Evolutionary conservation across 2,329 filamentous ascomycete genomes (phyloP).

Genomic region (Pseudophaeomoniella oleicola): DNA sequence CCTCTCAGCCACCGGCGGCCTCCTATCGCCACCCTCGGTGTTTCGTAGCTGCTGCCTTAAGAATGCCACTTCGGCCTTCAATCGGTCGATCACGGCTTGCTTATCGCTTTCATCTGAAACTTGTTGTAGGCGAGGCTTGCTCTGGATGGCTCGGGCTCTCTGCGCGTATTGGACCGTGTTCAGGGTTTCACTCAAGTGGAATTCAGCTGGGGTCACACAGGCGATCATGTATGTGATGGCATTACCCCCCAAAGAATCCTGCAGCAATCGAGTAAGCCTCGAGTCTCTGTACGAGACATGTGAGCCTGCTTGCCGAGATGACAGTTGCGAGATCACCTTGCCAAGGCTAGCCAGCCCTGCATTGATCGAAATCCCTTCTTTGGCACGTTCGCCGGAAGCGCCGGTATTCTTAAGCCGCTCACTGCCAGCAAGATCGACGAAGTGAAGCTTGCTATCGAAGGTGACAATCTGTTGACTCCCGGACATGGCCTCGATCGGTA

Average conservation of each 20-base stretch:
- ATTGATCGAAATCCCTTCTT: constrained; percentile 96
- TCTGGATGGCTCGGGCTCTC: constrained; percentile 88
- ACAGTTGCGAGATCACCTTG: constrained; percentile 96
- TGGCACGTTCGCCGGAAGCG: constrained; percentile 84
- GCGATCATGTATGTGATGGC: constrained; percentile 99
- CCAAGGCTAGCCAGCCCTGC: constrained; percentile 85
- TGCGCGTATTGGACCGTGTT: constrained; percentile 98
- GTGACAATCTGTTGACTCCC: constrained; percentile 53
- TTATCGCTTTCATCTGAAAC: constrained; percentile 81
- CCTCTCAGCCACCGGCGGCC: constrained; percentile 50
- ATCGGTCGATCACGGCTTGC: constrained; percentile 78
- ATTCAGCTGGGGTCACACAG: constrained; percentile 91
- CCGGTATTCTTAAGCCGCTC: constrained; percentile 95
- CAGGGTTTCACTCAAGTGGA: constrained; percentile 91
- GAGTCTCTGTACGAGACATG: constrained; percentile 98
- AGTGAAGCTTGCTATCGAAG: constrained; percentile 95
- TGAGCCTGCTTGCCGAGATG: constrained; percentile 69
- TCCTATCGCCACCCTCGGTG: constrained; percentile 52
- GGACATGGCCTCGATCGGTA: constrained; percentile 67
- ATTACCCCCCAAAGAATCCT: constrained; percentile 92
- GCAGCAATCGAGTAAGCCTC: constrained; percentile 83
- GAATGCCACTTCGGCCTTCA: constrained; percentile 88
- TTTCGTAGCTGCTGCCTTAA: constrained; percentile 85
- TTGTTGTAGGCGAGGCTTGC: constrained; percentile 91
- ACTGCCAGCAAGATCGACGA: constrained; percentile 93